Conservation (phyloP, 129 eudicot genomes). For the Lonicera japonica region DNA sequence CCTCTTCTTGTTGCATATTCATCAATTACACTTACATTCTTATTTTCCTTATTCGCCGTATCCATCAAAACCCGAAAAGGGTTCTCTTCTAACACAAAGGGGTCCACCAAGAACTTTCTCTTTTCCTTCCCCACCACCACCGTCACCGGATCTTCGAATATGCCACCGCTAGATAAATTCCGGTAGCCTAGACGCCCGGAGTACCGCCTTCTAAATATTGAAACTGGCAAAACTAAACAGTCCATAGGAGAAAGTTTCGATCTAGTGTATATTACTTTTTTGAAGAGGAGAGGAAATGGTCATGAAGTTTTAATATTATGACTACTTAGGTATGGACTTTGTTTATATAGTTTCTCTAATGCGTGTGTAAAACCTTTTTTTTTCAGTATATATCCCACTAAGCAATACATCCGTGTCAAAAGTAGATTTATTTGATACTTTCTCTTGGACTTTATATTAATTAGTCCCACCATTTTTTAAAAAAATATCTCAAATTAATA, state of each 20-base stretch:
- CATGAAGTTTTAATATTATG: not conserved
- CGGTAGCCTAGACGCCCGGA: constrained; percentile 38
- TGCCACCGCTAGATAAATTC: constrained; percentile 19
- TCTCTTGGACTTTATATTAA: too few species aligned
- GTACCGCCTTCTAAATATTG: constrained; percentile 42
- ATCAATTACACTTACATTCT: constrained; percentile 7
- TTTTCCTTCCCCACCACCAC: constrained; percentile 67
- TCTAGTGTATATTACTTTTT: too few species aligned
- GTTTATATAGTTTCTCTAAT: too few species aligned
- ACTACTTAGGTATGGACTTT: not conserved
- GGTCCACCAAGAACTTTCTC: constrained; percentile 57
- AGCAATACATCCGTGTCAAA: too few species aligned
- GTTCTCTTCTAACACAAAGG: constrained; percentile 55
- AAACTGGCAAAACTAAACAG: constrained; percentile 54
- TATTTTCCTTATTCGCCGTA: constrained; percentile 28
- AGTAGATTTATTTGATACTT: too few species aligned
- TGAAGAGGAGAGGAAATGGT: constrained; percentile 1
- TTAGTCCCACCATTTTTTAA: too few species aligned
- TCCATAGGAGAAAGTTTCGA: constrained; percentile 25
- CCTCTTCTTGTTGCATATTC: not conserved
- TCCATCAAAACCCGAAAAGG: constrained; percentile 74
- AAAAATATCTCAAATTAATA: too few species aligned
- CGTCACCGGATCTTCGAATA: constrained; percentile 40
- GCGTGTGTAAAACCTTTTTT: too few species aligned
- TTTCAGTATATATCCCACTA: too few species aligned